Evolutionary conservation across 176 grass and related monocot genomes (phyloP).

Genomic region (bread wheat (Triticum aestivum)): DNA sequence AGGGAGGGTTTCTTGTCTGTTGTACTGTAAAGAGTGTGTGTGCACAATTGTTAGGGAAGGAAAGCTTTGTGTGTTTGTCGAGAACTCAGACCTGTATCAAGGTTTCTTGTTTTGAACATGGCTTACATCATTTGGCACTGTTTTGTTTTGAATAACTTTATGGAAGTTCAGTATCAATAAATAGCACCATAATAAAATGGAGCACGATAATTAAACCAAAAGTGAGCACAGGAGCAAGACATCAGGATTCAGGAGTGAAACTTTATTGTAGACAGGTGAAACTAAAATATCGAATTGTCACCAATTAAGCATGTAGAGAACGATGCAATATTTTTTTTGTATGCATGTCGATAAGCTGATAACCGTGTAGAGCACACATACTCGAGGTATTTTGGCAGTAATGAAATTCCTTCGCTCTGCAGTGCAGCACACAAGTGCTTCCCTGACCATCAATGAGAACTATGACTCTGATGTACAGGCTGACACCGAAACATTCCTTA

Average conservation of each 20-base stretch:
- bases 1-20: not conserved
- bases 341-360: not conserved
- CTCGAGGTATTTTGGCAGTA: not conserved
- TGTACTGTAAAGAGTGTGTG: not conserved
- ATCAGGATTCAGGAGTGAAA: not conserved
- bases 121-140: not conserved
- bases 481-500: slow-evolving; percentile 95
- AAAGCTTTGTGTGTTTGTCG: not conserved
- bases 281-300: not conserved
- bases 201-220: not conserved
- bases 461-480: slow-evolving; percentile 90
- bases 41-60: not conserved
- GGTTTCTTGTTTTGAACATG: not conserved
- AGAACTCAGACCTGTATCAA: not conserved
- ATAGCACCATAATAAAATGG: not conserved
- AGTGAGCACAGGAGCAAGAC: not conserved
- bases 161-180: not conserved
- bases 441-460: slow-evolving; percentile 96
- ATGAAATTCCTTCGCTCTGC: slow-evolving; percentile 35
- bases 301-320: not conserved
- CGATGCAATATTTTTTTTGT: not conserved
- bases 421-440: slow-evolving; percentile 99
- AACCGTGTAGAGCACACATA: slow-evolving; percentile 10
- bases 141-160: not conserved
- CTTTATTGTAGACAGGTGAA: not conserved